Evolutionary conservation across 768 basidiomycete species (phyloP), one percentile per base, ranked within the genome.

Genomic region (Hypholoma fasciculare): DNA sequence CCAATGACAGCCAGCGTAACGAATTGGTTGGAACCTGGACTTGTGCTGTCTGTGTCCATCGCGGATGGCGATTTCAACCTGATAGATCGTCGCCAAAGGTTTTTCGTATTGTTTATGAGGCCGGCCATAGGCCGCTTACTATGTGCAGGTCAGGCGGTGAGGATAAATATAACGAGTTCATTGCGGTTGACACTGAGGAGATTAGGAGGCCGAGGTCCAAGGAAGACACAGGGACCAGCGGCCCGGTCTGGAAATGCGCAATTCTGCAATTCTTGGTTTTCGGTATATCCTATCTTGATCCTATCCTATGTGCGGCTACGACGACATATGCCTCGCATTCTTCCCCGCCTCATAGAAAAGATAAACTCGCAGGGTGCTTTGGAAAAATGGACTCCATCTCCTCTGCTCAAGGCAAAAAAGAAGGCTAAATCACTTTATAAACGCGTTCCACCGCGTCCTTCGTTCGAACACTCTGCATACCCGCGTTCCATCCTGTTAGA

Each of bases 1-100:
- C 94, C 94, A 34, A 96, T 71, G 59, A 95, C 75, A 13, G 85
- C 92, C 37, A 95, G 63, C 0, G 90, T 94, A 46, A 94, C 74
- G 11, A 86, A 83, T 11, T 68, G 58, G 11, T 62, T 49, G 38
- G 65, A 56, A 12, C 48, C 47, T 20, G 56, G 59, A 20, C 58
- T 51, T 19, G 46, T 34, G 27, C 56, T 23, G 39, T 56, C 38
- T 38, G 58, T 55, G 40, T 52, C 38, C 52, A 39, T 36, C 46
- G 56, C 27, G 13, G 63, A 54, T 40, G 65, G 49, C 23, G 68
- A 64, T 61, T 67, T 72, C 40, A 62, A 54, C 60, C 56, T 71
- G 36, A 61, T 52, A 30, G 72, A 68, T 49, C 67, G 72, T 46
- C 72, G 70, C 72, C 75, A 78, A 52, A 76, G 65, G 12, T 61